Conservation (phyloP, 345 rosid species). For the Sisymbrium irio region DNA sequence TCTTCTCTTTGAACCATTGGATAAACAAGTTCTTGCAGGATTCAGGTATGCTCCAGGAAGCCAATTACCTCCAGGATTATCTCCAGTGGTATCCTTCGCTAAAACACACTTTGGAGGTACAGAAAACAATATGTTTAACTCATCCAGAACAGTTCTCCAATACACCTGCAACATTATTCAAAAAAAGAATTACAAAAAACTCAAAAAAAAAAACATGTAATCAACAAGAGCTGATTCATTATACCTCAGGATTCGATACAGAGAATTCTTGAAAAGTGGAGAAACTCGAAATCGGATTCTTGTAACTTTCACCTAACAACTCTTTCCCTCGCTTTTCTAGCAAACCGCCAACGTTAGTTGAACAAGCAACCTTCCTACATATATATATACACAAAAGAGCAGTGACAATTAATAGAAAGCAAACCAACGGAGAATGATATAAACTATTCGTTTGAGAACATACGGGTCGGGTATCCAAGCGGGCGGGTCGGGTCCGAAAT, state of each 20-base stretch:
- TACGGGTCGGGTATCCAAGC: conserved; percentile 94
- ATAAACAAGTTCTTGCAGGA: conserved; percentile 74
- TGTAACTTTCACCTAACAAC: conserved; percentile 66
- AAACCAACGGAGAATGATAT: background rate
- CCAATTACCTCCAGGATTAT: conserved; percentile 83
- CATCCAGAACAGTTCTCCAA: conserved; percentile 78
- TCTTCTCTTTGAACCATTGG: conserved; percentile 44
- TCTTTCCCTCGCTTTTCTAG: conserved; percentile 70
- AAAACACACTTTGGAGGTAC: conserved; percentile 66
- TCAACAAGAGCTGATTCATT: background rate
- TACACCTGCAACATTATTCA: conserved; percentile 50
- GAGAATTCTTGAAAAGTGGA: conserved; percentile 85
- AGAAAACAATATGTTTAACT: conserved; percentile 54
- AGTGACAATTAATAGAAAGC: background rate
- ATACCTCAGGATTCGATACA: conserved; percentile 80
- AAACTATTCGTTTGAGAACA: background rate
- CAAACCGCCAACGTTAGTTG: conserved; percentile 67
- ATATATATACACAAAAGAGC: background rate
- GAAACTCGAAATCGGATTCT: conserved; percentile 79
- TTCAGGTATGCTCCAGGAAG: conserved; percentile 85
- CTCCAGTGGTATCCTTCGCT: conserved; percentile 37
- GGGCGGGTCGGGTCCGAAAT: conserved; percentile 84
- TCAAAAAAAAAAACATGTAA: background rate
- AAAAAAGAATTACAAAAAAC: background rate
- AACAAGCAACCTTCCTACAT: conserved; percentile 56